Percentiles rank a stretch among this genome's conserved stretches.
phyloP scores from a whole-genome alignment of 2,329 filamentous ascomycete genomes.

The Reticulascus tulasneorum region DNA sequence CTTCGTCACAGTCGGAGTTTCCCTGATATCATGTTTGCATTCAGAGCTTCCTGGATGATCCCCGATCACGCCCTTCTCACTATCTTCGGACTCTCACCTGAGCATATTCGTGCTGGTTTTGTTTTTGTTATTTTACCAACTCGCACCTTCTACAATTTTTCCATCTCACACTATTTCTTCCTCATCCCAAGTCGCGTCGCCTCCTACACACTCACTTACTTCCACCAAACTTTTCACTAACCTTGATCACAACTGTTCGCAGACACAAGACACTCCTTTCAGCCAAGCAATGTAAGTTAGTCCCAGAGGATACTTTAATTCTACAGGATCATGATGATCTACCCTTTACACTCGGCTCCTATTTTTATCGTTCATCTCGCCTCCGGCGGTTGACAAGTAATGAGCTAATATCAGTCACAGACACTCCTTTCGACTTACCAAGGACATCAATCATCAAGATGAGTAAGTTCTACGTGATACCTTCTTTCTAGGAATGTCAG shows the following conservation, averaged over 20 bases:
- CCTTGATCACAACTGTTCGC: conserved; percentile 2
- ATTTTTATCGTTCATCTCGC: not conserved
- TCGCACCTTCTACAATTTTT: not conserved
- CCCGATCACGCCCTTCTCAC: not conserved
- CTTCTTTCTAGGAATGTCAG: too few relatives aligned
- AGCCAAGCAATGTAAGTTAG: conserved; percentile 3
- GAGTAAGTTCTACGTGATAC: too few relatives aligned
- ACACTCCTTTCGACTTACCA: conserved; percentile 1
- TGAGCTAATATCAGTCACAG: conserved; percentile 5
- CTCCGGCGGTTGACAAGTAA: not conserved
- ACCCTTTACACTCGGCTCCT: not conserved
- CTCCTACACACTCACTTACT: not conserved
- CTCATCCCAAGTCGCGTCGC: too few relatives aligned
- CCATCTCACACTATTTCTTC: not conserved
- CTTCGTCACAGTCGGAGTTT: too few relatives aligned
- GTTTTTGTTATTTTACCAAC: not conserved
- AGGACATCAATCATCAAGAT: conserved; percentile 1
- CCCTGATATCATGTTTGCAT: too few relatives aligned
- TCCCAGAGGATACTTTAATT: too few relatives aligned
- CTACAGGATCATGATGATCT: too few relatives aligned
- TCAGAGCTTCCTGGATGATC: too few relatives aligned
- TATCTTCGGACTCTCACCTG: not conserved
- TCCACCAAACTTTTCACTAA: not conserved
- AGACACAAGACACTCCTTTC: conserved; percentile 1
- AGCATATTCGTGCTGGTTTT: too few relatives aligned